Base-by-base conservation (phyloP, 768 basidiomycete species). In the Candolleomyces eurysporus region DNA sequence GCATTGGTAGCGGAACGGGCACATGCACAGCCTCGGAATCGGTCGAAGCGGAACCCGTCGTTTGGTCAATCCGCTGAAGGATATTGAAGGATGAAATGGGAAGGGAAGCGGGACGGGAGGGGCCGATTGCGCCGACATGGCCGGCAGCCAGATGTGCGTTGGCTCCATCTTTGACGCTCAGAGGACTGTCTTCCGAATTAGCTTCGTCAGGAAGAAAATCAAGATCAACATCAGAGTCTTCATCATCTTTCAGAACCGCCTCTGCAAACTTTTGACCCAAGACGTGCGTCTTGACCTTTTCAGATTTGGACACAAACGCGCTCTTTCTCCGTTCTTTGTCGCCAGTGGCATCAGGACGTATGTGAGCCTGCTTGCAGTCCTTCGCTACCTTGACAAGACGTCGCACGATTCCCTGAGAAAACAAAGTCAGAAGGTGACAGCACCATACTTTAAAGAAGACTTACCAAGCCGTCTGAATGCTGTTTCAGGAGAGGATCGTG, bases 371-470 rank as follows among this genome's bases (percentile, higher is more conserved):
- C 73, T 89, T 92, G 71, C 91, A 91, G 58, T 92, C 89, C 66
- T 90, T 86, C 43, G 89, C 88, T 48, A 94, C 87, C 67, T 92
- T 94, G 73, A 90, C 87, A 61, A 96, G 76, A 66, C 90, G 88
- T 61, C 86, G 84, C 39, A 95, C 89, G 63, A 94, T 90, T 66
- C 83, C 87, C 91, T 94, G 64, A 31, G 36, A 43, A 19, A 10
- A 48, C 43, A 48, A 46, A 31, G 43, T 40, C 10, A 53, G 57
- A 64, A 32, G 50, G 57, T 58, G 56, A 58, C 48, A 46, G 49
- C 65, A 45, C 67, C 53, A 48, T 52, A 61, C 48, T 50, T 32
- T 32, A 56, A 61, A 78, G 88, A 74, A 26, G 26, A 26, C 26
- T 26, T 69, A 94, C 92, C 78, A 87, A 65, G 46, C 90, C 91